These are phyloP conservation scores for Vararia minispora DNA, from an alignment of 768 basidiomycete species.

Conservation along the genomic window DNA sequence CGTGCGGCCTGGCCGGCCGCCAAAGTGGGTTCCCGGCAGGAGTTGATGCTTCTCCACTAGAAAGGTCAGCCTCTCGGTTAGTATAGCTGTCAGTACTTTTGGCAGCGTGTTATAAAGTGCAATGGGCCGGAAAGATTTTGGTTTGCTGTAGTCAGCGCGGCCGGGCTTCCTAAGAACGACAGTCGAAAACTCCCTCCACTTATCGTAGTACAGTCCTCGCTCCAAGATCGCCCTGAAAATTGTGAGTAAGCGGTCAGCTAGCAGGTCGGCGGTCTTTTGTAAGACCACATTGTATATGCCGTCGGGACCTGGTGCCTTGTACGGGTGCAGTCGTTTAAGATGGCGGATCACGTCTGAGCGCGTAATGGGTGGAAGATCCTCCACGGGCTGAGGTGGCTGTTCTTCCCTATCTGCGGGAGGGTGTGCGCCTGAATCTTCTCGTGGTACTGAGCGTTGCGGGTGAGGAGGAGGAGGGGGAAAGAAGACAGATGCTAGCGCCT, in stretches of 20 bases:
- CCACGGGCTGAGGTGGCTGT: no score
- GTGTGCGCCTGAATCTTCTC: no score
- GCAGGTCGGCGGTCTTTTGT: constrained; percentile 14
- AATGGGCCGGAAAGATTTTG: constrained; percentile 17
- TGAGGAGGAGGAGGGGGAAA: constrained; percentile 17
- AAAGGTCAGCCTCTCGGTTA: constrained; percentile 9
- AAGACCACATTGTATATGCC: constrained; percentile 24
- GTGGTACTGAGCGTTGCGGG: neutral
- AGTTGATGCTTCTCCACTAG: constrained; percentile 5
- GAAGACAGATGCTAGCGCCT: constrained; percentile 17
- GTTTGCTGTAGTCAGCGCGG: constrained; percentile 14
- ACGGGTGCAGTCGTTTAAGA: constrained; percentile 20
- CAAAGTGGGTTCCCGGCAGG: constrained; percentile 16
- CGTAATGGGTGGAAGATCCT: constrained; percentile 14
- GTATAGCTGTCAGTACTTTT: constrained; percentile 9
- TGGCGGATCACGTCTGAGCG: constrained; percentile 18
- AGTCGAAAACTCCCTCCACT: constrained; percentile 11
- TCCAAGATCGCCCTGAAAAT: constrained; percentile 22
- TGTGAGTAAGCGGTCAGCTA: constrained; percentile 17
- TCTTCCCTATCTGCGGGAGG: no score
- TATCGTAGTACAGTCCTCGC: constrained; percentile 8
- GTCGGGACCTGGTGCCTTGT: constrained; percentile 24
- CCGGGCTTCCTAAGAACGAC: constrained; percentile 17
- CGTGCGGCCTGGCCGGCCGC: constrained; percentile 14
- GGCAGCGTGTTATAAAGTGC: constrained; percentile 12